phyloP scores from a whole-genome alignment of 2,329 filamentous ascomycete species.

The Dactylellina drechsleri region DNA sequence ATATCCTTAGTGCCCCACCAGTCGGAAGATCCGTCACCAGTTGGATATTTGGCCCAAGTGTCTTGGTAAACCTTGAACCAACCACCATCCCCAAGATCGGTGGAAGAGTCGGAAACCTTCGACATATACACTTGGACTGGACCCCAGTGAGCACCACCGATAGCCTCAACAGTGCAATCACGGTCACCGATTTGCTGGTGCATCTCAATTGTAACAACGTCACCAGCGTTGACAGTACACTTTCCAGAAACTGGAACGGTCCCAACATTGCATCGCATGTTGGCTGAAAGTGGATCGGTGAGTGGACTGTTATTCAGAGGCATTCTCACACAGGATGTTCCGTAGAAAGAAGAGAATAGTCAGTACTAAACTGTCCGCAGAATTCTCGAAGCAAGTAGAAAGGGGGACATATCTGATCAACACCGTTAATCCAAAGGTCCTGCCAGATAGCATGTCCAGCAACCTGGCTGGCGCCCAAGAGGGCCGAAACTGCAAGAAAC shows the following conservation, averaged over 20 bases:
- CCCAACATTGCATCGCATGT: constrained; percentile 66
- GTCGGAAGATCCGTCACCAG: constrained; percentile 64
- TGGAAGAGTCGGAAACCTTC: constrained; percentile 66
- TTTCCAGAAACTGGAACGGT: constrained; percentile 62
- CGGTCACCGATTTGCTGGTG: constrained; percentile 67
- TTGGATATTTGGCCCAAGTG: constrained; percentile 51
- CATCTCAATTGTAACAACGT: constrained; percentile 69
- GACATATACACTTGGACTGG: constrained; percentile 68
- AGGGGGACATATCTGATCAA: constrained; percentile 62
- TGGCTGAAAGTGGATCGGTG: constrained; percentile 61
- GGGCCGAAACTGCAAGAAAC: constrained; percentile 38
- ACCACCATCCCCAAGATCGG: constrained; percentile 63
- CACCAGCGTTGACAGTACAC: constrained; percentile 64
- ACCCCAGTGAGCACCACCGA: constrained; percentile 69
- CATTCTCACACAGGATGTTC: constrained; percentile 64
- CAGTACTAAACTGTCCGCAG: constrained; percentile 11
- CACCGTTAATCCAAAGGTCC: constrained; percentile 65
- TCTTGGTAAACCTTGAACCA: constrained; percentile 70
- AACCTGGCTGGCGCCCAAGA: constrained; percentile 60
- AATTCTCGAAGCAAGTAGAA: constrained; percentile 1
- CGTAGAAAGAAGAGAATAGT: constrained; percentile 37
- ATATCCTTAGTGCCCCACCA: constrained; percentile 65
- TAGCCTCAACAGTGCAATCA: constrained; percentile 65
- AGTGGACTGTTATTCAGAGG: constrained; percentile 68
- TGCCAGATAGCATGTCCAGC: constrained; percentile 67